These are phyloP conservation scores for Ilex aquifolium DNA, from an alignment of 257 asterid species.

Conservation along the genomic window DNA sequence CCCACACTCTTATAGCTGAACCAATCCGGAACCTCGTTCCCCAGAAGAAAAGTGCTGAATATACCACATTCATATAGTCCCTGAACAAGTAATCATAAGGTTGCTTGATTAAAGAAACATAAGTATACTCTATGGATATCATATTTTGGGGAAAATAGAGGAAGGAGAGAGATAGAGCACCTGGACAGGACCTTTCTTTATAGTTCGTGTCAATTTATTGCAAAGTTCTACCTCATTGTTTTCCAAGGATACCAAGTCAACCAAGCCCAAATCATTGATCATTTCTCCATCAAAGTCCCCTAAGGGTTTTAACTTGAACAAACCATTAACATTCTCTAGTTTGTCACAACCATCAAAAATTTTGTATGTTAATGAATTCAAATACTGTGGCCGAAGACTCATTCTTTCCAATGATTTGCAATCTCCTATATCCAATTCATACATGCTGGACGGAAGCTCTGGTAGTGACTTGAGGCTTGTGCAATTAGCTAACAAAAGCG, in stretches of 20 bases:
- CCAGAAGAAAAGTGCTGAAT: constrained; percentile 10
- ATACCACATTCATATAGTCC: constrained; percentile 13
- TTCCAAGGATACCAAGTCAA: constrained; percentile 2
- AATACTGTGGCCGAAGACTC: constrained; percentile 1
- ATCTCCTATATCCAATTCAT: not conserved
- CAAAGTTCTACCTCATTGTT: constrained; percentile 6
- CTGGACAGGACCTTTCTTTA: constrained; percentile 8
- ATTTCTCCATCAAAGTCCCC: not conserved
- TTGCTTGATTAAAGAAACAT: not conserved
- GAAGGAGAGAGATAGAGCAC: not conserved
- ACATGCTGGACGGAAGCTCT: constrained; percentile 7
- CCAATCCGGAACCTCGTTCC: not conserved
- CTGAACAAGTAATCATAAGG: not conserved
- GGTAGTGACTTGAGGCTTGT: constrained; percentile 1
- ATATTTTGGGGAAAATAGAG: not conserved
- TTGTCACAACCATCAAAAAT: not conserved
- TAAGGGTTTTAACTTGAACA: constrained; percentile 1
- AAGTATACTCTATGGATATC: not conserved
- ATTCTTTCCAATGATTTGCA: constrained; percentile 10
- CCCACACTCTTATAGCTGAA: not conserved
- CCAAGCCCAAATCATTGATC: constrained; percentile 4
- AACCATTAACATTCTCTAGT: not conserved
- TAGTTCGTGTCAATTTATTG: constrained; percentile 2
- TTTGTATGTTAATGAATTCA: not conserved
- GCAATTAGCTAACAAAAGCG: not conserved